Conservation (phyloP, 2,329 filamentous ascomycete genomes). For the Pseudohalonectria lignicola region DNA sequence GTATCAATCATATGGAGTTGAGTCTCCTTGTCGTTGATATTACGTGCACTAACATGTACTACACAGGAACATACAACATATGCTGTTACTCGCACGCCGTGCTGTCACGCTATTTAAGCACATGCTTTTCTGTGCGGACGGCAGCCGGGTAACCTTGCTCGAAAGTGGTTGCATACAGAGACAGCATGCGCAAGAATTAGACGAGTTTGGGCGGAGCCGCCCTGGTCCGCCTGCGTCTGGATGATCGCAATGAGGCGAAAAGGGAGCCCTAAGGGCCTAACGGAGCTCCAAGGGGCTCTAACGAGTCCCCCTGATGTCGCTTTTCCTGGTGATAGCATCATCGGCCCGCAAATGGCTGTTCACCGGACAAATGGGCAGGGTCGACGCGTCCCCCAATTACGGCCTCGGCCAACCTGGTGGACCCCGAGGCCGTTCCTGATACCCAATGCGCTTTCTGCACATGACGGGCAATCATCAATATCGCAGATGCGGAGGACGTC, state of each 20-base stretch:
- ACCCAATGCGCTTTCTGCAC: too few species aligned
- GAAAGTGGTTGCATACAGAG: too few species aligned
- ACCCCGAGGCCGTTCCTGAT: background rate
- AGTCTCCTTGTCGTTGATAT: background rate
- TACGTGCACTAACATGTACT: background rate
- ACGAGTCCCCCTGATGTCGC: too few species aligned
- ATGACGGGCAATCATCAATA: too few species aligned
- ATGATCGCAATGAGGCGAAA: background rate
- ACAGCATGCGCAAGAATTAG: background rate
- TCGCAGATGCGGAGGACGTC: background rate
- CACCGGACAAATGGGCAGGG: slow-evolving; percentile 4
- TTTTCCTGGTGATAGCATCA: slow-evolving; percentile 6
- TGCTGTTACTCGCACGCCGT: too few species aligned
- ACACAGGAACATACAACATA: too few species aligned
- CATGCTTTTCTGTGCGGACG: background rate
- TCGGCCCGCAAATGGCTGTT: slow-evolving; percentile 12
- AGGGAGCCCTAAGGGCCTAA: too few species aligned
- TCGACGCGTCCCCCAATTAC: background rate
- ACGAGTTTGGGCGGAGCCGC: background rate
- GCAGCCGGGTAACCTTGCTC: too few species aligned
- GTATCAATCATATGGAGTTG: background rate
- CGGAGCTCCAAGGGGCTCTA: too few species aligned
- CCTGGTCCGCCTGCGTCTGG: background rate
- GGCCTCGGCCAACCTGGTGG: background rate
- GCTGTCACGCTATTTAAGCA: background rate